These are phyloP conservation scores for Entoloma clypeatum DNA, from an alignment of 1,284 basidiomycete species.

Conservation along the genomic window DNA sequence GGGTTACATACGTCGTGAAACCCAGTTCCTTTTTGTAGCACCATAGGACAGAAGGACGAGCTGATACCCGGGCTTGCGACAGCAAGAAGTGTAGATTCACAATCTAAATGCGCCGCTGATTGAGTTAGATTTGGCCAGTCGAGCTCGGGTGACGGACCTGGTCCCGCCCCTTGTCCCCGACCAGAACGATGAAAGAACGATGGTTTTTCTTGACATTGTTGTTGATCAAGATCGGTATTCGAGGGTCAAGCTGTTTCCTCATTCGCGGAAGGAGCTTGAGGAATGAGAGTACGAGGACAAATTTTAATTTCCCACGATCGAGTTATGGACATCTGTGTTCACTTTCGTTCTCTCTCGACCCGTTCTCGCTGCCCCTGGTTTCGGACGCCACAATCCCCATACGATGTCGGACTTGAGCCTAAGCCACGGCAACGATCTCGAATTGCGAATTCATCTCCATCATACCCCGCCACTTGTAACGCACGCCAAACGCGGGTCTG, in stretches of 20 bases:
- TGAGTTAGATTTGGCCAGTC: neutral
- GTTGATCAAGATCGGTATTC: conserved; percentile 89
- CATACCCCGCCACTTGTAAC: too few species aligned
- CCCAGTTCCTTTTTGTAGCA: conserved; percentile 97
- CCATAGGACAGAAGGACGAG: conserved; percentile 90
- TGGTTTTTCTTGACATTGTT: conserved; percentile 94
- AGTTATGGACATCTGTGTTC: too few species aligned
- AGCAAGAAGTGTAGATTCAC: conserved; percentile 96
- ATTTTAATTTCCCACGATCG: too few species aligned
- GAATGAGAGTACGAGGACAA: too few species aligned
- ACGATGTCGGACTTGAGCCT: too few species aligned
- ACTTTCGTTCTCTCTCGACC: too few species aligned
- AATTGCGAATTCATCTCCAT: too few species aligned
- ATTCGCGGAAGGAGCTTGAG: too few species aligned
- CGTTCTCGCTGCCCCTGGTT: too few species aligned
- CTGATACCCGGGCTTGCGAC: conserved; percentile 86
- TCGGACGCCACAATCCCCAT: too few species aligned
- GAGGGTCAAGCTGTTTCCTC: conserved; percentile 86
- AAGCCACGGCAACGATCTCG: too few species aligned
- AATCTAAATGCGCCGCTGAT: conserved; percentile 48
- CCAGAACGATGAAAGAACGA: conserved; percentile 94
- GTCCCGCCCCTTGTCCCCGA: conserved; percentile 93
- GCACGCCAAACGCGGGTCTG: too few species aligned
- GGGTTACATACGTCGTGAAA: conserved; percentile 81
- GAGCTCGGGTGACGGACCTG: conserved; percentile 53